Base-by-base conservation (phyloP, 2,329 filamentous ascomycete species). In the Aspergillus sp. region DNA sequence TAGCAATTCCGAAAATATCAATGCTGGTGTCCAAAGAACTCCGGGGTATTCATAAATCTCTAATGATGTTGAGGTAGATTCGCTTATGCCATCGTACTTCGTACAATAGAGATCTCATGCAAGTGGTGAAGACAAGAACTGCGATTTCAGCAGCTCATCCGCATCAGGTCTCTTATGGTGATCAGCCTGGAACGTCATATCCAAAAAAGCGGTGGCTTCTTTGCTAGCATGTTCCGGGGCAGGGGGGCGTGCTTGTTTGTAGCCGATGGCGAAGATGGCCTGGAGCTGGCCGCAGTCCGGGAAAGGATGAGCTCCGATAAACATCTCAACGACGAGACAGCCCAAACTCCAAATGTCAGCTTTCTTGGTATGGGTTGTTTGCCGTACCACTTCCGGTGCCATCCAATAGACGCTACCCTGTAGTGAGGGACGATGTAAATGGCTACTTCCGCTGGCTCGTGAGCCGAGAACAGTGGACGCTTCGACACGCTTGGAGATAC, bases 361-460 rank as follows among this genome's bases (percentile, higher is more conserved):
- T 74, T 97, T 97, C 72, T 91, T 89, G 4, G 91, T 97, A 72
- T 98, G 96, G 5, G 90, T 90, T 3, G 91, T 97, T 71, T 97
- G 93, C 62, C 93, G 93, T 53, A 98, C 93, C 17, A 98, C 93
- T 73, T 98, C 93, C 7, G 93, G 93, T 0, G 93, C 93, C 93
- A 98, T 98, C 93, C 93, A 98, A 74, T 96, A 98, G 45, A 98
- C 93, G 22, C 90, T 96, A 12, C 93, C 93, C 68, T 98, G 93
- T 3, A 98, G 80, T 1, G 91, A 97, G 9, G 83, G 78, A 5
- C 76, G 75, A 55, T 80, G 75, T 41, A 76, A 68, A 53, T 75
- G 70, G 23, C 64, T 59, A 32, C 62, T 63, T 19, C 57, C 65
- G 47, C 61, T 69, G 43, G 69, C 72, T 39, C 63, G 62, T 43